phyloP scores from a whole-genome alignment of 2,329 filamentous ascomycete species.

The Periconia macrospinosa region DNA sequence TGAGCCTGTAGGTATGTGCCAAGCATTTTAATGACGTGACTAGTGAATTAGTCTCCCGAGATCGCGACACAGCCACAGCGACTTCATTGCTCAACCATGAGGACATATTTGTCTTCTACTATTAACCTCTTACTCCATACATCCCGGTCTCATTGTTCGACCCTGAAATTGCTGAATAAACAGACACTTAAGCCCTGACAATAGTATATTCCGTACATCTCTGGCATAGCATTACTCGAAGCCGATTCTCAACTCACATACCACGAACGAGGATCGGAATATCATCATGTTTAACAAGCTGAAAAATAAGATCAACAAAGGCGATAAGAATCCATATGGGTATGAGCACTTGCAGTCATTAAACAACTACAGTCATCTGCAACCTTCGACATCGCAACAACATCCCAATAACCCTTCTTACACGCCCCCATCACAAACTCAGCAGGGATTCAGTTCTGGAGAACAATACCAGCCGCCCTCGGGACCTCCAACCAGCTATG shows the following conservation, averaged over 20 bases:
- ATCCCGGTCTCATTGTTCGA: not conserved
- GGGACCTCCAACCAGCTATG: conserved; percentile 30
- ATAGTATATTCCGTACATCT: not conserved
- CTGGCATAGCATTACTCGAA: no score
- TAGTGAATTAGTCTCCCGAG: not conserved
- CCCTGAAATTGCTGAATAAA: not conserved
- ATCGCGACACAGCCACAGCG: not conserved
- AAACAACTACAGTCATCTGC: conserved; percentile 13
- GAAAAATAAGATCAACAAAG: conserved; percentile 35
- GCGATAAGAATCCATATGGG: conserved; percentile 21
- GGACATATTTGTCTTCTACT: not conserved
- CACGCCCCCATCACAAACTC: conserved; percentile 12
- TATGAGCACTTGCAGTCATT: conserved; percentile 9
- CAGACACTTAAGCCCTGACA: not conserved
- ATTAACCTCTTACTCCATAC: no score
- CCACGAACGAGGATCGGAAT: not conserved
- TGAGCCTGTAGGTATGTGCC: not conserved
- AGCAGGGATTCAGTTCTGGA: conserved; percentile 16
- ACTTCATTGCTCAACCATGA: not conserved
- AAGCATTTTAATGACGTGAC: not conserved
- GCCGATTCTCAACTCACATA: not conserved
- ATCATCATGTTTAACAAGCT: conserved; percentile 39
- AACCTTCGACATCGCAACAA: conserved; percentile 10
- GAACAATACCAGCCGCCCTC: conserved; percentile 34
- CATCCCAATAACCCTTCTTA: conserved; percentile 31